A percentile compares a stretch with the other conserved stretches of the same genome.
These are phyloP conservation scores for Cystobasidium tubakii DNA, from an alignment of 768 basidiomycete species.

Conservation along the genomic window DNA sequence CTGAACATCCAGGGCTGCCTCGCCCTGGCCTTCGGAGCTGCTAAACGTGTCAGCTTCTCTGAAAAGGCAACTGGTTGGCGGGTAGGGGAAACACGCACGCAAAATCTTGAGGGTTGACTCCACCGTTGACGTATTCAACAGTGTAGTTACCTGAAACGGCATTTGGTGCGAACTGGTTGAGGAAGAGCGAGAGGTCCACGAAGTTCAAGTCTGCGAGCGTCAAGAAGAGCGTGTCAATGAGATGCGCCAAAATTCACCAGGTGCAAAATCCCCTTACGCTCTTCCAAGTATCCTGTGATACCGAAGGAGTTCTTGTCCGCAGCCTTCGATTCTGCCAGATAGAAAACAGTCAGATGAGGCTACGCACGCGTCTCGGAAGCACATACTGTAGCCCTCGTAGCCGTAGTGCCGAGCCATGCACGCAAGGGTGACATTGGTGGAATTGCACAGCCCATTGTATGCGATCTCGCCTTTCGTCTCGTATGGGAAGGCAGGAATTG, in stretches of 20 bases:
- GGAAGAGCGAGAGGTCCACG: conserved; percentile 8
- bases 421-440: conserved; percentile 11
- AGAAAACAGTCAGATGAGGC: neutral
- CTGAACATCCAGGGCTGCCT: conserved; percentile 11
- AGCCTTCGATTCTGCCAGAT: conserved; percentile 5
- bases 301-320: conserved; percentile 19
- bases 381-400: conserved; percentile 13
- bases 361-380: neutral
- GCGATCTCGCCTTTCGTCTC: neutral
- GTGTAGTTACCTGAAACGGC: neutral
- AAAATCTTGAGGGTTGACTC: conserved; percentile 18
- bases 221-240: neutral
- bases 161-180: conserved; percentile 11
- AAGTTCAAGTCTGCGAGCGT: conserved; percentile 3
- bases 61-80: neutral
- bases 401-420: conserved; percentile 12
- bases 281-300: conserved; percentile 7
- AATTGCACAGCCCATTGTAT: conserved; percentile 10
- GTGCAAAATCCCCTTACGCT: neutral
- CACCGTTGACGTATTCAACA: conserved; percentile 9
- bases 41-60: neutral
- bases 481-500: conserved; percentile 1
- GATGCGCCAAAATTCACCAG: too few species aligned
- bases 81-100: neutral
- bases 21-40: conserved; percentile 11